These are phyloP conservation scores for Aspergillus udagawae DNA, from an alignment of 2,329 filamentous ascomycete species.

Conservation along the genomic window DNA sequence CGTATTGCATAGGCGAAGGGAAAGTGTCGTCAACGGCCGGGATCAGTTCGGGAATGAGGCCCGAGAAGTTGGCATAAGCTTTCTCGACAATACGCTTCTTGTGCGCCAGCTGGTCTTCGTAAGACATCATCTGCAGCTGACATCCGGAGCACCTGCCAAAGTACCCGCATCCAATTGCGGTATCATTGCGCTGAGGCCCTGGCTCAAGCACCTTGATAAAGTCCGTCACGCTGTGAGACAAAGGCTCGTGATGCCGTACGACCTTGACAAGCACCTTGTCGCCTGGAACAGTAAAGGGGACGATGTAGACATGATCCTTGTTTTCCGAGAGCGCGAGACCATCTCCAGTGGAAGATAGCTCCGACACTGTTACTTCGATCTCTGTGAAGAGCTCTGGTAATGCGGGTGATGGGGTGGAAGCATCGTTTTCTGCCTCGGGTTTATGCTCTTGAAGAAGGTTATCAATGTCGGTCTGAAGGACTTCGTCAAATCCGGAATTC, in stretches of 20 bases:
- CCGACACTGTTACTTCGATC: constrained; percentile 74
- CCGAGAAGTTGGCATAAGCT: constrained; percentile 87
- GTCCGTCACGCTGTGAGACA: constrained; percentile 73
- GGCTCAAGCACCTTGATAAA: constrained; percentile 73
- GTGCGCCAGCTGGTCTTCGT: constrained; percentile 75
- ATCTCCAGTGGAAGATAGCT: constrained; percentile 88
- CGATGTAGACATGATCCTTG: constrained; percentile 70
- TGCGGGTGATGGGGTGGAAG: constrained; percentile 15
- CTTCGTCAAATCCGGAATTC: constrained; percentile 62
- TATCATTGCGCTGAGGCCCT: constrained; percentile 71
- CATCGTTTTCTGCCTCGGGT: constrained; percentile 21
- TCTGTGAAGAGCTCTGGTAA: constrained; percentile 68
- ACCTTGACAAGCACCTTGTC: constrained; percentile 77
- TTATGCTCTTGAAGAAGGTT: constrained; percentile 31
- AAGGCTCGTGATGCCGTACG: constrained; percentile 62
- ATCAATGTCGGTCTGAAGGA: constrained; percentile 61
- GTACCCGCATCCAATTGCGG: constrained; percentile 75
- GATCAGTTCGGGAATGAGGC: constrained; percentile 69
- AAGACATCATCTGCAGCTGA: constrained; percentile 96
- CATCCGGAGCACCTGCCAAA: constrained; percentile 86
- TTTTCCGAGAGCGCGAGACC: constrained; percentile 71
- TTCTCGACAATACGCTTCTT: constrained; percentile 87
- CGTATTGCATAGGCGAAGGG: constrained; percentile 83
- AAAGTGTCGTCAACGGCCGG: constrained; percentile 80
- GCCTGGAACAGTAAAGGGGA: constrained; percentile 84